Evolutionary conservation across 1,139 yeast genomes (phyloP).

Genomic region (Pneumocystis canis): DNA sequence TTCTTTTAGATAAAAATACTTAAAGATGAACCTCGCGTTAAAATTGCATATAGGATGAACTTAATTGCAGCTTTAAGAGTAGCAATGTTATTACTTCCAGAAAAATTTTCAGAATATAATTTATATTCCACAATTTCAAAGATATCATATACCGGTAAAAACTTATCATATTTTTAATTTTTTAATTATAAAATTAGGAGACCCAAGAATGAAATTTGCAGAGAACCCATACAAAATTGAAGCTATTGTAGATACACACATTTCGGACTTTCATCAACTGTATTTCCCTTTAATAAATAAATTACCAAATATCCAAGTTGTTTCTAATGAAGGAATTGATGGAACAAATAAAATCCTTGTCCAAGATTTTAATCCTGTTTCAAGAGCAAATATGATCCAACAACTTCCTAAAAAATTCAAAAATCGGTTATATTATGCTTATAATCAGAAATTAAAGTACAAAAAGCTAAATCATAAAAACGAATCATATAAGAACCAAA

Average conservation of each 20-base stretch:
- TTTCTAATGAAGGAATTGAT: not conserved
- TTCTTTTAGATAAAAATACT: constrained; percentile 27
- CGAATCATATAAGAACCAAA: constrained; percentile 1
- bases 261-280: constrained; percentile 47
- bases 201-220: constrained; percentile 69
- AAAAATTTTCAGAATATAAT: constrained; percentile 43
- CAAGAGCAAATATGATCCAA: constrained; percentile 28
- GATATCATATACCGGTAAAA: constrained; percentile 60
- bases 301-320: constrained; percentile 23
- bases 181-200: constrained; percentile 23
- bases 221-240: constrained; percentile 81
- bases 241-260: constrained; percentile 73
- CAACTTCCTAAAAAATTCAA: constrained; percentile 42
- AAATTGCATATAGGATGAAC: constrained; percentile 60
- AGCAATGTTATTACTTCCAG: constrained; percentile 46
- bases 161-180: not conserved
- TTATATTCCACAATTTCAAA: constrained; percentile 66
- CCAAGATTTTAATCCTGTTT: constrained; percentile 26
- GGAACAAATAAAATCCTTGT: constrained; percentile 21
- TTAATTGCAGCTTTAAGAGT: constrained; percentile 63
- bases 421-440: constrained; percentile 27
- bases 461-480: constrained; percentile 11
- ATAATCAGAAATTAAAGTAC: constrained; percentile 27
- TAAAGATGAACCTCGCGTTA: constrained; percentile 44
- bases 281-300: constrained; percentile 54